Evolutionary conservation across 768 basidiomycete species (phyloP).

Genomic region (Lentinus brumalis): DNA sequence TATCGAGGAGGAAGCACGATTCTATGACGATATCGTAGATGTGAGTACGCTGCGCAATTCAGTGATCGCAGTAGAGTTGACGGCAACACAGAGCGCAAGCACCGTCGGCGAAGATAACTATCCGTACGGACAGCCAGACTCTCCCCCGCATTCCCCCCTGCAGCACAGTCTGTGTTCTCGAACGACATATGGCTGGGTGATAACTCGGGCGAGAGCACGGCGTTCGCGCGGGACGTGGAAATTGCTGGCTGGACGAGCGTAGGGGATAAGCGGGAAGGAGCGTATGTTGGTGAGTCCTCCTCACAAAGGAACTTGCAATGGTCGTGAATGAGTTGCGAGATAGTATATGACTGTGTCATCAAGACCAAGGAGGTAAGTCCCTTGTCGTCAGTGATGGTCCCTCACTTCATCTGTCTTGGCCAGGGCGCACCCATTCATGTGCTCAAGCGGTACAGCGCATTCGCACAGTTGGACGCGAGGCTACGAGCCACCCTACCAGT

Average conservation of each 20-base stretch:
- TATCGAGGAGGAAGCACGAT: conserved; percentile 64
- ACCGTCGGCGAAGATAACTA: conserved; percentile 9
- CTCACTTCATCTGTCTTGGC: neutral
- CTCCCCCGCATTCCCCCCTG: conserved; percentile 15
- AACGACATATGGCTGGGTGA: conserved; percentile 73
- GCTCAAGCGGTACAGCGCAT: conserved; percentile 69
- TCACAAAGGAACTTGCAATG: neutral
- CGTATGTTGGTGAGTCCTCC: conserved; percentile 58
- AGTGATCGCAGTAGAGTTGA: conserved; percentile 10
- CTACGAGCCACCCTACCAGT: conserved; percentile 58
- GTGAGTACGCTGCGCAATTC: conserved; percentile 32
- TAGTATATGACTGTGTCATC: conserved; percentile 72
- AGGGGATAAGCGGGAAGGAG: conserved; percentile 62
- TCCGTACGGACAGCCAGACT: conserved; percentile 13
- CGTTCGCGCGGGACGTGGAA: conserved; percentile 66
- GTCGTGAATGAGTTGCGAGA: neutral
- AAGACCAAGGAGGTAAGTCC: conserved; percentile 56
- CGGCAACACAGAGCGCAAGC: conserved; percentile 7
- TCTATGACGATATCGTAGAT: conserved; percentile 66
- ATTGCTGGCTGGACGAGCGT: conserved; percentile 75
- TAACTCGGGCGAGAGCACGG: conserved; percentile 50
- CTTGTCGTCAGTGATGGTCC: neutral
- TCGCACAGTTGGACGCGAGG: conserved; percentile 52
- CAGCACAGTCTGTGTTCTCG: conserved; percentile 58
- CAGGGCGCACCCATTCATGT: conserved; percentile 65